Evolutionary conservation across 2,329 filamentous ascomycete genomes (phyloP).

Genomic region (Fusarium udum): DNA sequence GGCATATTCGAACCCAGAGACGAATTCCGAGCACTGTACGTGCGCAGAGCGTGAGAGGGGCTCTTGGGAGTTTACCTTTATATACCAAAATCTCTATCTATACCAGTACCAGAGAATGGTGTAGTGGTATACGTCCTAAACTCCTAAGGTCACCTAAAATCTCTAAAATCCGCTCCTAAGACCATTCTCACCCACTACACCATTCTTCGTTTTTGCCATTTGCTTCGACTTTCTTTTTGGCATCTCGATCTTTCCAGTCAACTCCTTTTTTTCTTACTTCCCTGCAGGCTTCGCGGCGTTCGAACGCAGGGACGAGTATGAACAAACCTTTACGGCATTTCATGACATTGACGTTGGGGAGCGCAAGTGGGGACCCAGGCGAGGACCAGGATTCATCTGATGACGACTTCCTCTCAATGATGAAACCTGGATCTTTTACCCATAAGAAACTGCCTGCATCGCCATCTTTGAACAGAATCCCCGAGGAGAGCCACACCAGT

Average conservation of each 20-base stretch:
- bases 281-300: background rate
- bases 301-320: background rate
- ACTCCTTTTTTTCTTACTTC: background rate
- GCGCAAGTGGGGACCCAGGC: no score
- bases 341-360: background rate
- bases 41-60: background rate
- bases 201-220: background rate
- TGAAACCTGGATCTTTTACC: no score
- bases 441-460: no score
- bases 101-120: background rate
- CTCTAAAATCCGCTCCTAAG: background rate
- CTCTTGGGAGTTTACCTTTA: background rate
- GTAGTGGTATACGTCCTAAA: background rate
- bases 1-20: background rate
- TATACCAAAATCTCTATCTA: background rate
- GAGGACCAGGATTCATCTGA: no score
- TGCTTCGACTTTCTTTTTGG: background rate
- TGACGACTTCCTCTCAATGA: no score
- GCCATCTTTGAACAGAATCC: no score
- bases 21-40: background rate
- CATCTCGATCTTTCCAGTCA: background rate
- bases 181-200: background rate
- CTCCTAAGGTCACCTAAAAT: background rate
- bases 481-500: no score
- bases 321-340: background rate